These are phyloP conservation scores for Proliferodiscus dingleyae DNA, from an alignment of 2,329 filamentous ascomycete genomes.

Conservation along the genomic window DNA sequence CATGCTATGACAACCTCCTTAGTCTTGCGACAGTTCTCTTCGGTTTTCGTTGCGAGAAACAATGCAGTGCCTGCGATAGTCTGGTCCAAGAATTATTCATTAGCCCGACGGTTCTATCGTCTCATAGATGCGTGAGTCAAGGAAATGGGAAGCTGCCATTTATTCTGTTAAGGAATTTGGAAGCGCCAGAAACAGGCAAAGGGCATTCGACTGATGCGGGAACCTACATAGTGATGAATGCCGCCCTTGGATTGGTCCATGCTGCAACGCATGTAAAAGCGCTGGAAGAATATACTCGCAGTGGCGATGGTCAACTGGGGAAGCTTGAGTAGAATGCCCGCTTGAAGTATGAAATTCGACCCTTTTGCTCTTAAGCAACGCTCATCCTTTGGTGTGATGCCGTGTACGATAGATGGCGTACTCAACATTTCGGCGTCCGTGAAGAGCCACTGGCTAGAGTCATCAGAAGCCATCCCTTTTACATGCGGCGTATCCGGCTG, in stretches of 20 bases:
- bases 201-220: slow-evolving; percentile 2
- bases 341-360: slow-evolving; percentile 93
- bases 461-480: slow-evolving; percentile 34
- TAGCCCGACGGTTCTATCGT: slow-evolving; percentile 6
- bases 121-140: slow-evolving; percentile 2
- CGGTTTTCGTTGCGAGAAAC: slow-evolving; percentile 94
- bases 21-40: slow-evolving; percentile 94
- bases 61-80: slow-evolving; percentile 85
- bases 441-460: slow-evolving; percentile 77
- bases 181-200: too few relatives aligned
- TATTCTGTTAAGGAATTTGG: too few relatives aligned
- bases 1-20: slow-evolving; percentile 92
- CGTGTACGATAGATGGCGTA: slow-evolving; percentile 80
- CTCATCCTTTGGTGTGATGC: slow-evolving; percentile 72
- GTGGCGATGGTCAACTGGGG: slow-evolving; percentile 90
- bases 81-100: slow-evolving; percentile 35
- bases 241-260: slow-evolving; percentile 72
- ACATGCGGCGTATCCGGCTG: slow-evolving; percentile 2
- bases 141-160: background rate
- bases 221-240: slow-evolving; percentile 81
- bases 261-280: slow-evolving; percentile 88
- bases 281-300: slow-evolving; percentile 89
- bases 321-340: slow-evolving; percentile 85
- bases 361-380: slow-evolving; percentile 79
- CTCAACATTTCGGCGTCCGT: slow-evolving; percentile 75